phyloP scores from a whole-genome alignment of 1,284 basidiomycete species.

The Phaffia rhodozyma region DNA sequence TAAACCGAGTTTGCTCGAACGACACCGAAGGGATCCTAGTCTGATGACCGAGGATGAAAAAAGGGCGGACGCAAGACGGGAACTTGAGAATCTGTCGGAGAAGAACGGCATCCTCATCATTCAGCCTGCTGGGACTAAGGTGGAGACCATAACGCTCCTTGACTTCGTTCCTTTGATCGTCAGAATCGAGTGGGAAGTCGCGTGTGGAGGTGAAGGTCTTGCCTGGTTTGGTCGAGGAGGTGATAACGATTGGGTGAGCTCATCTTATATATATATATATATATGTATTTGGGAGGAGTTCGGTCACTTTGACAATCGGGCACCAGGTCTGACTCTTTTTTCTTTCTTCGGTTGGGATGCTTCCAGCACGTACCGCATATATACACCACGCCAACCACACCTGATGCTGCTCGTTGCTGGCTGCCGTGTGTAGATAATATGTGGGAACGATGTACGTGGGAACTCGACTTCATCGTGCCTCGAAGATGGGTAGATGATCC shows the following conservation, averaged over 20 bases:
- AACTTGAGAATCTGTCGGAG: conserved; percentile 27
- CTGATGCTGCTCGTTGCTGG: conserved; percentile 89
- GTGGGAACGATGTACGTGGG: conserved; percentile 98
- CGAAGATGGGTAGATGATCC: conserved; percentile 59
- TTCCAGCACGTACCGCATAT: conserved; percentile 77
- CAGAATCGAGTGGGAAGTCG: conserved; percentile 15
- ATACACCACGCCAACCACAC: conserved; percentile 76
- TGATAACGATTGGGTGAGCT: conserved; percentile 9
- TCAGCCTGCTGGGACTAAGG: conserved; percentile 26
- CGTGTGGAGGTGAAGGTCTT: conserved; percentile 13
- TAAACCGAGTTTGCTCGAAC: conserved; percentile 64
- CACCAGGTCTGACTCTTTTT: not conserved
- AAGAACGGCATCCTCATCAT: conserved; percentile 33
- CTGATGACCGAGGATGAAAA: conserved; percentile 33
- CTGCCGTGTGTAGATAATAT: conserved; percentile 90
- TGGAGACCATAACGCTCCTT: conserved; percentile 22
- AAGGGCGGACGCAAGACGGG: conserved; percentile 4
- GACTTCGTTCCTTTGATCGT: conserved; percentile 8
- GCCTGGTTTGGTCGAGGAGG: conserved; percentile 11
- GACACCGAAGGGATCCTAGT: conserved; percentile 27
- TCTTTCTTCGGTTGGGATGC: conserved; percentile 11
- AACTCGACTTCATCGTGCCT: conserved; percentile 91
- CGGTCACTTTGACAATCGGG: too few relatives aligned
- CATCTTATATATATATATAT: too few relatives aligned
- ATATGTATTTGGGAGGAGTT: not conserved